Conservation (phyloP, 257 asterid species). For the Solanum chiquidenum region DNA sequence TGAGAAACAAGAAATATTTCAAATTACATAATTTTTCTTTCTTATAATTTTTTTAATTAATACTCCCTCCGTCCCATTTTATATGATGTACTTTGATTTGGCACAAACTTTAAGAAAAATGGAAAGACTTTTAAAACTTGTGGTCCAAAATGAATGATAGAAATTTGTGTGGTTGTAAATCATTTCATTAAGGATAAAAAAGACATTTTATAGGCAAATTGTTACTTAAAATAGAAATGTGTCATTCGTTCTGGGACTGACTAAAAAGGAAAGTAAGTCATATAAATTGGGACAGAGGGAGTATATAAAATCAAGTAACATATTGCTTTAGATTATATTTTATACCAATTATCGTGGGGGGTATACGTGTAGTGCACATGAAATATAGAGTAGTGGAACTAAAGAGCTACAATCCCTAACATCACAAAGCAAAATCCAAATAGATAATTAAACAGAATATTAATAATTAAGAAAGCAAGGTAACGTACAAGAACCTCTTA, state of each 20-base stretch:
- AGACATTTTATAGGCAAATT: too few relatives aligned
- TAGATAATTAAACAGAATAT: background rate
- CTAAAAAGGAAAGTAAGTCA: too few relatives aligned
- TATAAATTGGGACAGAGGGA: too few relatives aligned
- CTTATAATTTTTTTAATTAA: background rate
- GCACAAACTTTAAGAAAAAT: too few relatives aligned
- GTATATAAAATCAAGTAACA: background rate
- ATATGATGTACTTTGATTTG: too few relatives aligned
- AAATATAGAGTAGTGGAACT: background rate
- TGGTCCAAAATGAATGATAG: too few relatives aligned
- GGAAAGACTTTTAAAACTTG: too few relatives aligned
- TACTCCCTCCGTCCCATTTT: too few relatives aligned
- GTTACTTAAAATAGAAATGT: too few relatives aligned
- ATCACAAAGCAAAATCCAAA: background rate
- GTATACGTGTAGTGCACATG: background rate
- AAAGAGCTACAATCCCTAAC: background rate
- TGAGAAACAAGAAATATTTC: background rate
- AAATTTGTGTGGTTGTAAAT: too few relatives aligned
- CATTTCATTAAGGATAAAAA: too few relatives aligned
- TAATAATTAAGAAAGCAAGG: background rate
- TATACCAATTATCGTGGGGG: background rate
- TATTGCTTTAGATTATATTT: background rate
- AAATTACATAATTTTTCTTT: background rate
- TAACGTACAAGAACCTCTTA: background rate
- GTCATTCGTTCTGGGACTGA: too few relatives aligned